phyloP scores from a whole-genome alignment of 1,139 yeast species.

The Taphrina deformans region DNA sequence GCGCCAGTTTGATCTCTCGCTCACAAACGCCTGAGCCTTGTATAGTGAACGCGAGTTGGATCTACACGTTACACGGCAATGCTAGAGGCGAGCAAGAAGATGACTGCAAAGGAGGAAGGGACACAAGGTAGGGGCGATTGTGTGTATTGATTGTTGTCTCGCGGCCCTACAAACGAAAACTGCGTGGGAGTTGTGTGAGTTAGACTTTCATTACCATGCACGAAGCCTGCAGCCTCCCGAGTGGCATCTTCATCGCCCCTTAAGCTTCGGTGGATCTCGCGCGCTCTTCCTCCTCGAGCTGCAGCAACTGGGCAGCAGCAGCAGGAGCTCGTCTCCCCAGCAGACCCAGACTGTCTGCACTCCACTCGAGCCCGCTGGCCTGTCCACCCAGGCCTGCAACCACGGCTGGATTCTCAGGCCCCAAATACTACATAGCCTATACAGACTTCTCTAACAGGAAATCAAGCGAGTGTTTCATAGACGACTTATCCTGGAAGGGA shows the following conservation, averaged over 20 bases:
- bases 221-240: conserved; percentile 7
- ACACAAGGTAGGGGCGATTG: neutral
- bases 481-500: neutral
- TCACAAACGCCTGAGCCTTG: neutral
- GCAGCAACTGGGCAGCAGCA: neutral
- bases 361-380: too few species aligned
- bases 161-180: conserved; percentile 5
- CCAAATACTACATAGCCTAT: too few species aligned
- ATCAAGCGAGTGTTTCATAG: neutral
- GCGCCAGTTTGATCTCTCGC: neutral
- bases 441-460: too few species aligned
- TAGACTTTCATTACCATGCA: conserved; percentile 11
- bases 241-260: neutral
- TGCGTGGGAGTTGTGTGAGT: conserved; percentile 10
- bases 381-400: too few species aligned
- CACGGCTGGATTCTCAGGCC: neutral
- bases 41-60: neutral
- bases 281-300: neutral
- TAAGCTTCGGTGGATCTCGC: conserved; percentile 7
- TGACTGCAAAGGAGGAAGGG: neutral
- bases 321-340: too few species aligned
- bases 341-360: too few species aligned
- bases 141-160: conserved; percentile 4
- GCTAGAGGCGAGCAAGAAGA: neutral
- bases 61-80: neutral